Conservation (phyloP, 2,329 filamentous ascomycete species). For the Botryotinia convoluta region DNA sequence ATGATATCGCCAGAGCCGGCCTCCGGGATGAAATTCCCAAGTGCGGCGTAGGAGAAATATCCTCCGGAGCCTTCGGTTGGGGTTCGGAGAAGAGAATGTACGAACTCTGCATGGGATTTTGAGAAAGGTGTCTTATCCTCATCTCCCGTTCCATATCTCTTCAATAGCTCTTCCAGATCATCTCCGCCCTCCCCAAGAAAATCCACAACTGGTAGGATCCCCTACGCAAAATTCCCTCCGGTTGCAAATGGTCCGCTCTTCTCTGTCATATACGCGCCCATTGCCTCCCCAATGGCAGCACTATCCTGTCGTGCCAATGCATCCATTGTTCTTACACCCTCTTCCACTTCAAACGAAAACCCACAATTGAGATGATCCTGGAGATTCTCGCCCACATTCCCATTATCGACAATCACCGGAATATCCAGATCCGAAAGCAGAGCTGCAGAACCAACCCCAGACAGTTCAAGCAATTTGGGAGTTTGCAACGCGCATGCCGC, state of each 20-base stretch:
- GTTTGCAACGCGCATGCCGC: constrained; percentile 32
- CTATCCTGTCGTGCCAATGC: not conserved
- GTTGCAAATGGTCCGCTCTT: not conserved
- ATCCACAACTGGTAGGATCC: not conserved
- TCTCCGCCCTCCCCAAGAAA: not conserved
- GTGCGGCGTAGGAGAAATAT: not conserved
- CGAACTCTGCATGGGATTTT: not conserved
- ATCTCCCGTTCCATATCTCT: too few relatives aligned
- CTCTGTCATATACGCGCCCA: not conserved
- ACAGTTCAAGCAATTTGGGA: constrained; percentile 39
- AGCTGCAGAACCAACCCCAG: constrained; percentile 33
- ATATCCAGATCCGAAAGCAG: constrained; percentile 28
- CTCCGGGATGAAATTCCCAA: not conserved
- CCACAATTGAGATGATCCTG: constrained; percentile 14
- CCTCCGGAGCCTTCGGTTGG: not conserved
- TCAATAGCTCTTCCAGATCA: not conserved
- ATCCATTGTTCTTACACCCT: not conserved
- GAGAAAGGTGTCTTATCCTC: too few relatives aligned
- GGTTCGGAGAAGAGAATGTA: not conserved
- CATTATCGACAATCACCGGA: constrained; percentile 24
- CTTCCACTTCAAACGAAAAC: not conserved
- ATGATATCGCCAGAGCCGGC: not conserved
- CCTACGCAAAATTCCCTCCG: not conserved
- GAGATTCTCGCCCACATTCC: constrained; percentile 33
- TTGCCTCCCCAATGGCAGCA: not conserved